Base-by-base conservation (phyloP, 2,329 filamentous ascomycete genomes). In the Fusarium luffae region DNA sequence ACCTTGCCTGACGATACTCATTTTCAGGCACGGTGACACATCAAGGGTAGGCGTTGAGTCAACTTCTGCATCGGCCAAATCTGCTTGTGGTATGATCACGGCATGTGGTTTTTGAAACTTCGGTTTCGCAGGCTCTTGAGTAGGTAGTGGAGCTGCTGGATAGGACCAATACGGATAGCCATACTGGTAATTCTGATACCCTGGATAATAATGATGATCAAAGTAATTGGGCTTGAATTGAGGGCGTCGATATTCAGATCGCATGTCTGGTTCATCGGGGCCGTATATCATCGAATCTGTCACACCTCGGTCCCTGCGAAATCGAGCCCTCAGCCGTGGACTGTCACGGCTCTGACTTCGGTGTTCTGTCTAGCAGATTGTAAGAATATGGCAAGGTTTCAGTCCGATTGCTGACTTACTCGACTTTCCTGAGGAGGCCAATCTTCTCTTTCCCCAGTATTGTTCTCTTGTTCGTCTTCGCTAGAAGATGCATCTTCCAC, bases 81-180 rank as follows among this genome's bases (percentile, higher is more conserved):
- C 52, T 12, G 56, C 32, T 4, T 51, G 27, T 3, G 67, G 67
- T 6, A 70, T 19, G 7, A 69, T 13, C 18, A 69, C 42, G 16
- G 59, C 52, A 19, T 34, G 23, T 0, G 67, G 67, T 10, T 70
- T 69, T 3, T 66, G 56, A 0, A 68, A 60, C 2, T 49, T 37
- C 34, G 23, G 3, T 16, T 43, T 50, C 7, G 21, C 12, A 14
- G 48, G 8, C 25, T 5, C 48, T 10, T n/a, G 32, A 5, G 10
- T 7, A 14, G 21, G 10, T 13, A n/a, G 5, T 19, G 18, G 4
- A 5, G 7, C 7, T 25, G 27, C 2, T 23, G 48, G 16, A 34
- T 34, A 34, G 16, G 32, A 34, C 32, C 32, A 18, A 34, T 34
- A 34, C 9, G 32, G 32, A 34, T 18, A 34, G 32, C 10, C 5